Percentiles rank a stretch among this genome's conserved stretches.
phyloP scores from a whole-genome alignment of 345 rosid species.

The Aethionema arabicum region DNA sequence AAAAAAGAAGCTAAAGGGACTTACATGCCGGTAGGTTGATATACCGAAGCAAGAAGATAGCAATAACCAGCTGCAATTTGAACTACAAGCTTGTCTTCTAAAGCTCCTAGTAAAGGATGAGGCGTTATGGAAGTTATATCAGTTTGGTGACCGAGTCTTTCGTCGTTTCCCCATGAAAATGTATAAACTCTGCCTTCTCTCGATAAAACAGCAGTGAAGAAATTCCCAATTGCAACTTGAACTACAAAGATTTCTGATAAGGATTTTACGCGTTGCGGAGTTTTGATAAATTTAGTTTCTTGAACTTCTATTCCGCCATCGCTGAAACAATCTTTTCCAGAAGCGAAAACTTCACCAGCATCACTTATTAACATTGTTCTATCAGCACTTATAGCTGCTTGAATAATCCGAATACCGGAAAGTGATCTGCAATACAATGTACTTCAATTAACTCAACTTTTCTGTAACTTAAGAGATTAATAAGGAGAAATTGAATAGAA shows the following conservation, averaged over 20 bases:
- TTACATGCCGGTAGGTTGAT: constrained; percentile 92
- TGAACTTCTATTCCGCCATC: constrained; percentile 61
- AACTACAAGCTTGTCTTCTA: constrained; percentile 81
- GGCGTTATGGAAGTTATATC: constrained; percentile 71
- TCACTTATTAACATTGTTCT: constrained; percentile 95
- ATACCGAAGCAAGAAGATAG: constrained; percentile 92
- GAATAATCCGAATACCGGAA: constrained; percentile 85
- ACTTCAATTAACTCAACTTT: constrained; percentile 46
- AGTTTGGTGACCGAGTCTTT: constrained; percentile 77
- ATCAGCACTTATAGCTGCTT: constrained; percentile 84
- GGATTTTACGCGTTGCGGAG: constrained; percentile 77
- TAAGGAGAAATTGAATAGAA: constrained; percentile 25
- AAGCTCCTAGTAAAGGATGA: constrained; percentile 80
- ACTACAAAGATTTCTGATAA: constrained; percentile 79
- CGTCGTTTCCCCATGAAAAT: constrained; percentile 85
- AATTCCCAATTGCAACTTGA: constrained; percentile 88
- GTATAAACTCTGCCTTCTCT: constrained; percentile 97
- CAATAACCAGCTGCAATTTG: constrained; percentile 96
- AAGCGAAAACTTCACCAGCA: constrained; percentile 79
- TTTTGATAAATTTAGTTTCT: constrained; percentile 60
- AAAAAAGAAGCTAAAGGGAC: constrained; percentile 35
- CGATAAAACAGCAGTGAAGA: constrained; percentile 86
- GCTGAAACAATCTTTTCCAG: constrained; percentile 81
- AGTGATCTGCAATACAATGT: constrained; percentile 82
- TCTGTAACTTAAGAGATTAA: constrained; percentile 18